Base-by-base conservation (phyloP, 148 eudicot genomes). In the Fallopia convolvulus region DNA sequence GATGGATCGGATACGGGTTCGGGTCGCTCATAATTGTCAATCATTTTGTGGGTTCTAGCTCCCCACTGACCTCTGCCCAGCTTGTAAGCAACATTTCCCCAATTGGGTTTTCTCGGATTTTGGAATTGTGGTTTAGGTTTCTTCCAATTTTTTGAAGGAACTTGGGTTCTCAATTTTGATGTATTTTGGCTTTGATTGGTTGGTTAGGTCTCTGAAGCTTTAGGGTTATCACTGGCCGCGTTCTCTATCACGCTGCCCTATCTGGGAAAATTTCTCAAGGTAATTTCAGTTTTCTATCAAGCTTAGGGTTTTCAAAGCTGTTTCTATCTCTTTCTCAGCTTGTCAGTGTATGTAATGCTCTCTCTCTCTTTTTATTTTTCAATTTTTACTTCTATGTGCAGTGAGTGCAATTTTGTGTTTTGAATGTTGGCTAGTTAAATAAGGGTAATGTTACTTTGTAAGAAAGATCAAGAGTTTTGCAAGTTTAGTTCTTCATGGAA, bases 1-100 rank as follows among this genome's bases (percentile, higher is more conserved):
- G 97, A 93, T 95, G 90, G 89, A 84, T 95, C 76, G 99, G 98
- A 5, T 95, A 91, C 66, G 92, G 82, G 32, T 91, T 95, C 79
- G 99, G 98, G 18, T 82, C 87, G 42, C 93, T 95, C 61, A 78
- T 95, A 66, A 1, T 93, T 21, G 32, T 93, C 80, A 94, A 94
- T 80, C 97, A 92, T 82, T 92, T 94, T 75, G 72, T 88, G 70
- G 92, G 91, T 75, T 88, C 97, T 6, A 84, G 74, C 78, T 82
- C 87, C n/a, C 13, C 85, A 20, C 75, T 85, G 36, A 77, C 91
- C 20, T 77, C 97, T 55, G 88, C 99, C 74, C 99, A 95, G 88
- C 87, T 92, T 77, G 99, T 95, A 79, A 87, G 93, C 74, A 18
- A 14, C 46, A 44, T 48, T 52, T 65, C 18, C 14, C 10, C 15